These are phyloP conservation scores for Citrullus amarus DNA, from an alignment of 306 rosid species.

Conservation along the genomic window DNA sequence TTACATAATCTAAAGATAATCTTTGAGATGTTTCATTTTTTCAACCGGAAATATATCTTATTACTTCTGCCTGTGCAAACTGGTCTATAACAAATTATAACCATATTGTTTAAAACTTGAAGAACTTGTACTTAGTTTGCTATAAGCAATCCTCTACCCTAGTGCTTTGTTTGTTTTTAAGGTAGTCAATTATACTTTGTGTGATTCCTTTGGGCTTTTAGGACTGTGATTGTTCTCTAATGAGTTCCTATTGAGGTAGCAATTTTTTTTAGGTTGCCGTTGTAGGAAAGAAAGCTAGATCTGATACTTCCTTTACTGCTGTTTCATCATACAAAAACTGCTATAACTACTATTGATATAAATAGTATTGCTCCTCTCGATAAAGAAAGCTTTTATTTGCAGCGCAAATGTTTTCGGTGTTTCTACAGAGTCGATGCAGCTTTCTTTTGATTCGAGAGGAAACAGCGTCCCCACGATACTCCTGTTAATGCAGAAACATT, in stretches of 20 bases:
- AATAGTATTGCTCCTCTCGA: slow-evolving; percentile 5
- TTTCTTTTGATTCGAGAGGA: slow-evolving; percentile 94
- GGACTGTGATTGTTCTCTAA: neutral
- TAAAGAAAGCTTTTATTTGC: slow-evolving; percentile 17
- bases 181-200: neutral
- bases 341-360: neutral
- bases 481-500: slow-evolving; percentile 76
- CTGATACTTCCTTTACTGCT: neutral
- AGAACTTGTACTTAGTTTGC: neutral
- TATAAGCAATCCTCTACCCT: neutral
- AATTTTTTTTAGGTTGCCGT: neutral
- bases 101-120: neutral
- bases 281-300: neutral
- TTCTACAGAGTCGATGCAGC: slow-evolving; percentile 99
- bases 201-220: neutral
- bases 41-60: neutral
- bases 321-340: neutral
- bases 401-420: slow-evolving; percentile 94
- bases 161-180: neutral
- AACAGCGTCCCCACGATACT: slow-evolving; percentile 92
- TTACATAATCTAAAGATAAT: neutral
- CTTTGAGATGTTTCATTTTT: neutral
- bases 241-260: neutral
- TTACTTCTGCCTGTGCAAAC: neutral
- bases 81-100: neutral